phyloP scores from a whole-genome alignment of 2,329 filamentous ascomycete genomes.

The Cladosporium sphaerospermum region DNA sequence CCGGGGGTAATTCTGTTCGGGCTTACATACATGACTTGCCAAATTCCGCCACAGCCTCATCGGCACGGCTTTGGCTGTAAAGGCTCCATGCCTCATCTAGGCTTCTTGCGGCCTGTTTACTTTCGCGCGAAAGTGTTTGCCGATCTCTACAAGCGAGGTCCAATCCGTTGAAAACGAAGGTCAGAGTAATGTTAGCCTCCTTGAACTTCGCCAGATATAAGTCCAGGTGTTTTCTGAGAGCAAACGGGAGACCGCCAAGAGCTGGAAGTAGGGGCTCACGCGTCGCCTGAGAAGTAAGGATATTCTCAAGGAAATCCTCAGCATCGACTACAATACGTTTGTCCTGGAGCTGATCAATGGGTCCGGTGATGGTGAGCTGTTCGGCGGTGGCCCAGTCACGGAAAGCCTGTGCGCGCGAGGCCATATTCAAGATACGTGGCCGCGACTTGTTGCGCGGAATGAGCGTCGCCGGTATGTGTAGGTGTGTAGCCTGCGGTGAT shows the following conservation, averaged over 20 bases:
- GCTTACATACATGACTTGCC: constrained; percentile 63
- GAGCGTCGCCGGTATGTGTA: too few relatives aligned
- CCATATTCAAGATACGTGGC: not conserved
- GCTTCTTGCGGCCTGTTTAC: constrained; percentile 20
- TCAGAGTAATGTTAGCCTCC: constrained; percentile 59
- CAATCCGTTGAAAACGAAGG: constrained; percentile 91
- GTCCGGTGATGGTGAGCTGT: constrained; percentile 48
- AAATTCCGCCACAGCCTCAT: constrained; percentile 79
- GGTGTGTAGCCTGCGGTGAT: too few relatives aligned
- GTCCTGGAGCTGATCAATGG: constrained; percentile 65
- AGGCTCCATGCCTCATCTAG: constrained; percentile 68
- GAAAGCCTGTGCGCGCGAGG: constrained; percentile 13
- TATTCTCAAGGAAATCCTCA: constrained; percentile 74
- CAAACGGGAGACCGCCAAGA: constrained; percentile 78
- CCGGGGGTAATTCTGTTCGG: too few relatives aligned
- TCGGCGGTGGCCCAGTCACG: constrained; percentile 44
- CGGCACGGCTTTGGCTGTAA: constrained; percentile 74
- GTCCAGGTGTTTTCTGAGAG: constrained; percentile 65
- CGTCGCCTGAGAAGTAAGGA: constrained; percentile 63
- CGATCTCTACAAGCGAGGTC: constrained; percentile 37
- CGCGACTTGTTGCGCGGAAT: too few relatives aligned
- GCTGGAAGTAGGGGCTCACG: constrained; percentile 87
- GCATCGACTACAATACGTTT: constrained; percentile 80
- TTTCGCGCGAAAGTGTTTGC: constrained; percentile 21
- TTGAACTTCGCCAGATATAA: constrained; percentile 69